Evolutionary conservation across 495 filamentous ascomycete genomes (phyloP), one percentile per base, ranked within the genome.

Genomic region (Neurospora sp.): DNA sequence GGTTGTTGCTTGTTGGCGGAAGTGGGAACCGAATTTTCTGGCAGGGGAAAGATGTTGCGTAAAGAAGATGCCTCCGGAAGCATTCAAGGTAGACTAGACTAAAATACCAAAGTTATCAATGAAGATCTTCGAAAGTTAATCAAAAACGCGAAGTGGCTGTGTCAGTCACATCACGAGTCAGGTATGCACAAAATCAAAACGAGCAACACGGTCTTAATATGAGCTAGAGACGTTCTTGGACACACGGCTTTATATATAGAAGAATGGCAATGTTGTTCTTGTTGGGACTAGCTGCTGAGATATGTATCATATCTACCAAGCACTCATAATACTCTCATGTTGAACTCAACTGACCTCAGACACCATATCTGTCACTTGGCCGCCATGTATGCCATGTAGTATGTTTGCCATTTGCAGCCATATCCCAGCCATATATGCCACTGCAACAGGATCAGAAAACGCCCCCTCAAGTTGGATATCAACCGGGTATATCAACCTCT

Each of bases 161-260:
- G 20, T 53, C 20, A 53, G 45, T 53, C 20, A 14, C 45, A 3
- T 53, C 20, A 27, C 0, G 9, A 4, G 10, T 53, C 20, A 12
- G 20, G 3, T 27, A 22, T 12, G 45, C 45, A 53, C 20, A 3
- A 0, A 27, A 22, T 3, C 45, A 12, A 14, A 14, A 53, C 10
- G n/a, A 27, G 20, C 20, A 22, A 53, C 45, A 14, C 10, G 1
- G 20, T 53, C 4, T 7, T 3, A 10, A 53, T 4, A 48, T 22
- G n/a, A 5, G 9, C 0, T 48, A 22, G 1, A 0, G 4, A 12
- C 45, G 0, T 12, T 27, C 20, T 12, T 12, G 20, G n/a, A 20
- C 4, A 27, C 45, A 27, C 4, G 1, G 45, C 45, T 27, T 10
- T 12, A 53, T 7, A 3, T 14, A 2, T 3, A 14, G 9, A 14